These are phyloP conservation scores for Carallia pectinifolia DNA, from an alignment of 345 rosid genomes.

Conservation along the genomic window DNA sequence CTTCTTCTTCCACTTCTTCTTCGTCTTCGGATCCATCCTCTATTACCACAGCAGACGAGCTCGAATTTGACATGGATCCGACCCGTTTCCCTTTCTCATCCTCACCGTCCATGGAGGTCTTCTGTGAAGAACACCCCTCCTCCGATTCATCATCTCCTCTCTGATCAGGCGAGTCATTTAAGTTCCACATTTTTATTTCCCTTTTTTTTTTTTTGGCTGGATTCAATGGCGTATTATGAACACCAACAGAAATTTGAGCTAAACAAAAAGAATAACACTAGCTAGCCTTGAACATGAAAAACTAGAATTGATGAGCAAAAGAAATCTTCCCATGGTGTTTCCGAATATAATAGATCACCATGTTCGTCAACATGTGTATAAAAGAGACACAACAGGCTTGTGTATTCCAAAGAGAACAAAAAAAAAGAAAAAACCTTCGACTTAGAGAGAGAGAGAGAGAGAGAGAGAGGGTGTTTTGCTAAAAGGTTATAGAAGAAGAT, in stretches of 20 bases:
- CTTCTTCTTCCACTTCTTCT: slow-evolving; percentile 49
- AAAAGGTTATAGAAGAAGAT: slow-evolving; percentile 9
- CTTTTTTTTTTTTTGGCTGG: background rate
- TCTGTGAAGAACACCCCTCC: slow-evolving; percentile 47
- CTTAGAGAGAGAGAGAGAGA: slow-evolving; percentile 7
- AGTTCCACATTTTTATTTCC: slow-evolving; percentile 63
- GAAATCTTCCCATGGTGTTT: background rate
- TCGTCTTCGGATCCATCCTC: slow-evolving; percentile 82
- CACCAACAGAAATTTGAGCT: no score
- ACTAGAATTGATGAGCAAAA: background rate
- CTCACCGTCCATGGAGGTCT: slow-evolving; percentile 34
- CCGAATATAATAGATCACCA: background rate
- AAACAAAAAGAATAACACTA: no score
- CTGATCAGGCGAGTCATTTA: slow-evolving; percentile 65
- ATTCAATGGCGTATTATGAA: no score
- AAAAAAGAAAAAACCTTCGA: slow-evolving; percentile 25
- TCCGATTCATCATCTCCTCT: slow-evolving; percentile 46
- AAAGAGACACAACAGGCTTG: background rate
- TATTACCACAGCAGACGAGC: slow-evolving; percentile 78
- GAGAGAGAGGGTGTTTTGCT: slow-evolving; percentile 16
- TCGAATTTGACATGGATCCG: slow-evolving; percentile 70
- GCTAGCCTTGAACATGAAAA: background rate
- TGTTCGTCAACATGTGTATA: background rate
- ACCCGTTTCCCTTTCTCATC: slow-evolving; percentile 67
- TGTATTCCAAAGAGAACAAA: slow-evolving; percentile 13